phyloP scores from a whole-genome alignment of 371 early-diverging fungal species.

The Zychaea mexicana region DNA sequence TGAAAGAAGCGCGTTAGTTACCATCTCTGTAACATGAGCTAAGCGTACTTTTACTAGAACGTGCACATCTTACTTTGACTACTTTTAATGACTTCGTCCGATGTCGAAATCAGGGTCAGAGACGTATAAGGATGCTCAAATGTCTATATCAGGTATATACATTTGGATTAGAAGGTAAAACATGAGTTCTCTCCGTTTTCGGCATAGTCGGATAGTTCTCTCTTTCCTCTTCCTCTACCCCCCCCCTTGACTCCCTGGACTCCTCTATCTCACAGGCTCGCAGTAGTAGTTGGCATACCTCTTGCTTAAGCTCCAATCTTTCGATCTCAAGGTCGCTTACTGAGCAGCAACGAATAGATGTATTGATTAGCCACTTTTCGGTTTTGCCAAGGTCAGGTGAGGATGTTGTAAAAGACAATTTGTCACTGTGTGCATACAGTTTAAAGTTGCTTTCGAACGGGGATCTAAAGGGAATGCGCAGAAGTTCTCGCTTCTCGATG shows the following conservation, averaged over 20 bases:
- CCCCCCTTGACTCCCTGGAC: too few species aligned
- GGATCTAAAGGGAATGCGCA: slow-evolving; percentile 49
- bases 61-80: background rate
- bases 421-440: slow-evolving; percentile 14
- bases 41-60: background rate
- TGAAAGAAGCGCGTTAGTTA: background rate
- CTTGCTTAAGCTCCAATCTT: slow-evolving; percentile 32
- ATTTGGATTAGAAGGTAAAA: background rate
- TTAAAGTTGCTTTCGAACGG: slow-evolving; percentile 55
- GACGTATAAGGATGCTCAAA: slow-evolving; percentile 22
- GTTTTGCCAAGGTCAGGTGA: slow-evolving; percentile 31
- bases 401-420: slow-evolving; percentile 11
- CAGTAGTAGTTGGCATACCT: slow-evolving; percentile 21
- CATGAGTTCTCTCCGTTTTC: background rate
- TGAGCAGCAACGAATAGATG: slow-evolving; percentile 44
- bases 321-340: slow-evolving; percentile 53
- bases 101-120: slow-evolving; percentile 21
- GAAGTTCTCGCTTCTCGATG: slow-evolving; percentile 49
- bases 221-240: background rate
- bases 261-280: too few species aligned
- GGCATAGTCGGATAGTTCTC: background rate
- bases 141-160: slow-evolving; percentile 2
- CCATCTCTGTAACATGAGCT: background rate
- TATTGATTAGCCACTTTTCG: slow-evolving; percentile 42
- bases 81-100: slow-evolving; percentile 15